Evolutionary conservation across 2,329 filamentous ascomycete species (phyloP).

Genomic region (Phyllosticta paracitricarpa): DNA sequence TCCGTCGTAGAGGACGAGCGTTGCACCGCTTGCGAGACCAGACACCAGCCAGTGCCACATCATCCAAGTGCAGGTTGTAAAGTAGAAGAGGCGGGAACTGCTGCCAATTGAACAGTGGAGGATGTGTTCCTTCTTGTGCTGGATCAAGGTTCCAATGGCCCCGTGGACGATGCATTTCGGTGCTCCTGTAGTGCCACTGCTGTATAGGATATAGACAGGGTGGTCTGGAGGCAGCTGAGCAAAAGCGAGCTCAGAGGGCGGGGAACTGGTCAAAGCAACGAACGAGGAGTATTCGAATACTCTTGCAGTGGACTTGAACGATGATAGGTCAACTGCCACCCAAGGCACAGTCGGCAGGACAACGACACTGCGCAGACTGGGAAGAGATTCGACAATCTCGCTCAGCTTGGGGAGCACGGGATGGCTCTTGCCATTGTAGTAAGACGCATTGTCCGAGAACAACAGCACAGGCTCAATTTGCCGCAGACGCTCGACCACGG

Average conservation of each 20-base stretch:
- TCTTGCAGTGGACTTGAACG: constrained; percentile 23
- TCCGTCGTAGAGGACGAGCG: constrained; percentile 81
- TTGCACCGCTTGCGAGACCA: constrained; percentile 71
- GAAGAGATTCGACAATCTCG: constrained; percentile 62
- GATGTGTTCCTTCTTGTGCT: constrained; percentile 94
- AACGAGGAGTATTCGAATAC: constrained; percentile 25
- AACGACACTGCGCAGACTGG: constrained; percentile 59
- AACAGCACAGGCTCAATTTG: constrained; percentile 78
- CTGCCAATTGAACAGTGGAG: constrained; percentile 74
- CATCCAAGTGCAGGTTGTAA: constrained; percentile 96
- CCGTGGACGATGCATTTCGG: constrained; percentile 96
- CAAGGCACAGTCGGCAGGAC: constrained; percentile 57
- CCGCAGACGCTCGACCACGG: constrained; percentile 74
- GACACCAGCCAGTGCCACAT: constrained; percentile 99
- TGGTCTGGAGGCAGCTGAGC: constrained; percentile 73
- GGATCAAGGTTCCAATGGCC: constrained; percentile 76
- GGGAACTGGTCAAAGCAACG: constrained; percentile 23
- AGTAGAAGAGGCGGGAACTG: constrained; percentile 74
- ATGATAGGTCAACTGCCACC: constrained; percentile 30
- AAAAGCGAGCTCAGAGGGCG: constrained; percentile 42
- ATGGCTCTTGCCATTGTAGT: constrained; percentile 88
- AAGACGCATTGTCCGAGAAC: constrained; percentile 77
- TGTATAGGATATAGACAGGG: constrained; percentile 89
- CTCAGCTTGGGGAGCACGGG: constrained; percentile 66
- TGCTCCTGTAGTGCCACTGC: constrained; percentile 74